Evolutionary conservation across 2,329 filamentous ascomycete genomes (phyloP).

Genomic region (Colletotrichum spaethianum): DNA sequence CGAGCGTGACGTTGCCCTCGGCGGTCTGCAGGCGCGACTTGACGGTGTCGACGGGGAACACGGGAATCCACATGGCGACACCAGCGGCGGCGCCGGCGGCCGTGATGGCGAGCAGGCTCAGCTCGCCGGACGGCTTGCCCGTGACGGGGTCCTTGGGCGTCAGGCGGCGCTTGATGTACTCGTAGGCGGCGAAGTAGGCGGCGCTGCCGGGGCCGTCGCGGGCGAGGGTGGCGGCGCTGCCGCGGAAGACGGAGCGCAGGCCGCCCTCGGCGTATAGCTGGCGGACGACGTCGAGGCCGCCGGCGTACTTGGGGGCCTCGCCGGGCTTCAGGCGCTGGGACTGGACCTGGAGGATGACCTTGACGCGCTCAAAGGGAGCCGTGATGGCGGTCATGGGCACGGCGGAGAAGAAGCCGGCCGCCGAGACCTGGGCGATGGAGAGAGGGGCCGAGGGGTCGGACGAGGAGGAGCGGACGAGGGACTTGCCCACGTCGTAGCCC

Average conservation of each 20-base stretch:
- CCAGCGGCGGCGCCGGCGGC: constrained; percentile 91
- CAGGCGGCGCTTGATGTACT: constrained; percentile 90
- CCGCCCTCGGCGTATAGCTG: constrained; percentile 95
- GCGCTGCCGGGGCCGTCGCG: constrained; percentile 94
- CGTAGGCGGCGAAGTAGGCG: constrained; percentile 97
- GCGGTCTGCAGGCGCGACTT: constrained; percentile 95
- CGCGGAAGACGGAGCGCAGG: constrained; percentile 91
- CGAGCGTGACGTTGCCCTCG: constrained; percentile 85
- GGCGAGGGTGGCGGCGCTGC: constrained; percentile 90
- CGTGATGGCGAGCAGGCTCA: constrained; percentile 87
- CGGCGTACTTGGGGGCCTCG: constrained; percentile 92
- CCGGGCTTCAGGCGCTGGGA: constrained; percentile 91
- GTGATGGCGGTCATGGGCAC: constrained; percentile 98
- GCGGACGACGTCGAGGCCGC: constrained; percentile 89
- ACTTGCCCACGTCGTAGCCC: constrained; percentile 97
- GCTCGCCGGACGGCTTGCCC: constrained; percentile 80
- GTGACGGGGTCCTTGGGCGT: constrained; percentile 84
- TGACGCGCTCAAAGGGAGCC: constrained; percentile 98
- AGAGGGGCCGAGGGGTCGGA: constrained; percentile 76
- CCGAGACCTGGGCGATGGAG: constrained; percentile 88
- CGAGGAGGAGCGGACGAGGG: constrained; percentile 80
- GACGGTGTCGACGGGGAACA: constrained; percentile 97
- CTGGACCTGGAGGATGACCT: constrained; percentile 98
- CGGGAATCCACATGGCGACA: constrained; percentile 99
- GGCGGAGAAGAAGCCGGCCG: constrained; percentile 97